Evolutionary conservation across 371 early-diverging fungal species (phyloP).

Genomic region (Mortierella sp.): DNA sequence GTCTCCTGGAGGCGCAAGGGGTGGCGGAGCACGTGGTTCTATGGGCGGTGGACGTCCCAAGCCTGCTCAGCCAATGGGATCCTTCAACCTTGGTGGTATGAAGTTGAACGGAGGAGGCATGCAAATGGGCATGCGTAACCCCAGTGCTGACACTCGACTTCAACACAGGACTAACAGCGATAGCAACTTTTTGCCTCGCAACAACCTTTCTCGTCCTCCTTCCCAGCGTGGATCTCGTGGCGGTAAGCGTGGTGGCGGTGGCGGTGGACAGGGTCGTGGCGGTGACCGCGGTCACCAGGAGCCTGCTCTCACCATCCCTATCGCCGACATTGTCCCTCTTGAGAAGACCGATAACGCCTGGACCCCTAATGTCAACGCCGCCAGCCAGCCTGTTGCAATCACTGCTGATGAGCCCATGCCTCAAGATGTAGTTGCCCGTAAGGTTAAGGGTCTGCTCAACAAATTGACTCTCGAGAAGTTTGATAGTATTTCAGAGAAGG

Average conservation of each 20-base stretch:
- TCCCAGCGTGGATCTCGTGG: slow-evolving; percentile 63
- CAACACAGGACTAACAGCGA: slow-evolving; percentile 52
- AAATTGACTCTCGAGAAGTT: slow-evolving; percentile 97
- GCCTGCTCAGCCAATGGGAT: slow-evolving; percentile 60
- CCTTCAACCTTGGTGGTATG: slow-evolving; percentile 61
- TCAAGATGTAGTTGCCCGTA: slow-evolving; percentile 77
- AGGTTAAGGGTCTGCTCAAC: slow-evolving; percentile 92
- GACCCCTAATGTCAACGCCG: slow-evolving; percentile 68
- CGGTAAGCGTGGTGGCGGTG: slow-evolving; percentile 70
- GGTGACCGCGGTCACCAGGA: slow-evolving; percentile 64
- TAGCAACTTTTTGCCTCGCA: slow-evolving; percentile 49
- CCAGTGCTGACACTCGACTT: slow-evolving; percentile 57
- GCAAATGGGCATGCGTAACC: slow-evolving; percentile 60
- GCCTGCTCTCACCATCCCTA: slow-evolving; percentile 71
- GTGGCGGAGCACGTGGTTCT: slow-evolving; percentile 64
- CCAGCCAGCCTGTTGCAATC: slow-evolving; percentile 20
- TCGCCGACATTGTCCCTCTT: slow-evolving; percentile 80
- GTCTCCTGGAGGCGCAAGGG: slow-evolving; percentile 70
- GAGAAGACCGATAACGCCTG: slow-evolving; percentile 88
- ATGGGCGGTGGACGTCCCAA: slow-evolving; percentile 43
- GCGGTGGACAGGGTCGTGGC: slow-evolving; percentile 71
- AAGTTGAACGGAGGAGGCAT: slow-evolving; percentile 67
- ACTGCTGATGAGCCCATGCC: slow-evolving; percentile 54
- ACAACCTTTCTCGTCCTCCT: slow-evolving; percentile 56
- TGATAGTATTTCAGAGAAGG: slow-evolving; percentile 85